Evolutionary conservation across 192 early-diverging fungal species (phyloP), one percentile per base, ranked within the genome.

Genomic region (Ramicandelaber brevisporus): DNA sequence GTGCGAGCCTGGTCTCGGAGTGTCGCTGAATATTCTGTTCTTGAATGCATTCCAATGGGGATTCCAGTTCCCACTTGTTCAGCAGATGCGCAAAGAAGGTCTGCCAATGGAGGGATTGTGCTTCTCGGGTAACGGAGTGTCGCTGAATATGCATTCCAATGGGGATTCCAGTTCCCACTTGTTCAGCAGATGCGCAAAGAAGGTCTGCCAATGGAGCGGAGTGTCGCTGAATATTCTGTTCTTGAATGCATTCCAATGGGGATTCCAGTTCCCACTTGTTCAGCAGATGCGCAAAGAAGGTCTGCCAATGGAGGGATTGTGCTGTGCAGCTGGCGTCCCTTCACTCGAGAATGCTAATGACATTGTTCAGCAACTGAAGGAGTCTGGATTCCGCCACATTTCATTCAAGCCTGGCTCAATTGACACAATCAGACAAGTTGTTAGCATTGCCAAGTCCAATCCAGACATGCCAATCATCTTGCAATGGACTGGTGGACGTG

Each of bases 401-500:
- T 58, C 79, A 0, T 86, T 95, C 56, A 84, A 75, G 53, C 80
- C 83, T 23, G 71, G 73, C 20, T 69, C 64, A 13, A 58, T 55
- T 5, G 69, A 68, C 18, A 68, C 79, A 14, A 87, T 92, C 38
- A 61, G 75, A 22, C 69, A 75, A 29, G 79, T 83, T 12, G 62
- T 87, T 36, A 44, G 65, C 10, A 83, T 95, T 49, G 85, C 85
- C 26, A 67, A 70, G 35, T 57, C 63, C 17, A 63, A 78, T 37
- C 70, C 70, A 2, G 65, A 65, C 18, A 82, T 84, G 59, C 77
- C 83, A 3, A 63, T 95, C 27, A 59, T 89, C 27, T 56, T 89
- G 31, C 83, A 95, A 51, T 95, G 88, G 88, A 95, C 88, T 11
- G 85, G 88, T 54, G 88, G 88, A 17, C 70, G 85, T 37, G 85